A percentile compares a stretch with the other conserved stretches of the same genome.
phyloP scores from a whole-genome alignment of 108 stramenopile species.

The Fragilaria crotonensis region DNA sequence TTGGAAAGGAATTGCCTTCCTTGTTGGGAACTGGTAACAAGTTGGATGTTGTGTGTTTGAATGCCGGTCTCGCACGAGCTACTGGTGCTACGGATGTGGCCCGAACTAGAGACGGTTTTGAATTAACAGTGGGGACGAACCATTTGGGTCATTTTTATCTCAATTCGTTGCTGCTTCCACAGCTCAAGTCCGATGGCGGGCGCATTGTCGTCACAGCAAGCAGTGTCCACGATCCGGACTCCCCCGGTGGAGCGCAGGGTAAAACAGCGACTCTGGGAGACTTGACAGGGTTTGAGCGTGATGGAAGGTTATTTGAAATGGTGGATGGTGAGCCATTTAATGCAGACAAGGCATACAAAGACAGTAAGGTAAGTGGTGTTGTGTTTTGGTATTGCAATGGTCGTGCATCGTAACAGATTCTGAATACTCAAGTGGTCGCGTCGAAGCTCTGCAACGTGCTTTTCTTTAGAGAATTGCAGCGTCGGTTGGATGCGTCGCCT shows the following conservation, averaged over 20 bases:
- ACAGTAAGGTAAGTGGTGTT: slow-evolving; percentile 36
- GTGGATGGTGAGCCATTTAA: slow-evolving; percentile 77
- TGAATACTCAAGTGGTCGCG: not conserved
- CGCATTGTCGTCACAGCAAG: slow-evolving; percentile 78
- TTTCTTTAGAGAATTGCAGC: slow-evolving; percentile 75
- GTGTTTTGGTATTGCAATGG: not conserved
- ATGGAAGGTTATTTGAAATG: slow-evolving; percentile 68
- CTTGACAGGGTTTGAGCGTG: slow-evolving; percentile 57
- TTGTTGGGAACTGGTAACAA: slow-evolving; percentile 5
- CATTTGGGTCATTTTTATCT: slow-evolving; percentile 96
- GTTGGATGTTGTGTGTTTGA: slow-evolving; percentile 72
- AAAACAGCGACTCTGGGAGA: slow-evolving; percentile 65
- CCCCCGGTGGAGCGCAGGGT: slow-evolving; percentile 77
- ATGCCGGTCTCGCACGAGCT: slow-evolving; percentile 77
- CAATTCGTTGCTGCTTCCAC: slow-evolving; percentile 60
- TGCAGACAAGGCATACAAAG: slow-evolving; percentile 90
- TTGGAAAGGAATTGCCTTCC: slow-evolving; percentile 30
- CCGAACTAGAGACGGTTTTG: slow-evolving; percentile 68
- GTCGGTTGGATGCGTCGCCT: slow-evolving; percentile 29
- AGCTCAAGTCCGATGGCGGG: slow-evolving; percentile 36
- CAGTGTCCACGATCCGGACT: slow-evolving; percentile 81
- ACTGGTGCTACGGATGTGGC: slow-evolving; percentile 56
- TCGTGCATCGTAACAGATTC: not conserved
- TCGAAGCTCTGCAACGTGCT: slow-evolving; percentile 76
- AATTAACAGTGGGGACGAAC: slow-evolving; percentile 88